These are phyloP conservation scores for Blastobotrys muscicola DNA, from an alignment of 805 yeast genomes.

Conservation along the genomic window DNA sequence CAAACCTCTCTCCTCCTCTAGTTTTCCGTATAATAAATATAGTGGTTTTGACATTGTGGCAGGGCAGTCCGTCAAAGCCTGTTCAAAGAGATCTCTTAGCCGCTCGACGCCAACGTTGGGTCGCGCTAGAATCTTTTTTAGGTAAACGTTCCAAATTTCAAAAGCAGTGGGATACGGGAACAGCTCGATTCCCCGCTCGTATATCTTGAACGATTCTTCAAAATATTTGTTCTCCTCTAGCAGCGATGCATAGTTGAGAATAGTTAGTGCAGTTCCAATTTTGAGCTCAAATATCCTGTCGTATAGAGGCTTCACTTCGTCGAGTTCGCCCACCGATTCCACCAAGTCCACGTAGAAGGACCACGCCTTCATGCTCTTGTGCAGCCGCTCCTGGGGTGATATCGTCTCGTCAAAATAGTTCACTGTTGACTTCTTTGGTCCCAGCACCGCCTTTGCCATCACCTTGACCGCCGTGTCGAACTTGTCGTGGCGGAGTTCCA, in stretches of 20 bases:
- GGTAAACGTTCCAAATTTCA: constrained; percentile 65
- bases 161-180: constrained; percentile 54
- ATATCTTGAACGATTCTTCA: constrained; percentile 48
- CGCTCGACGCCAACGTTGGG: constrained; percentile 36
- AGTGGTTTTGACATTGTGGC: constrained; percentile 39
- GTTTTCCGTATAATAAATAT: constrained; percentile 46
- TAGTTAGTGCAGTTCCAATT: constrained; percentile 57
- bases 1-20: constrained; percentile 50
- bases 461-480: constrained; percentile 36
- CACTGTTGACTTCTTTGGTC: constrained; percentile 28
- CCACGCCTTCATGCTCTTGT: constrained; percentile 63
- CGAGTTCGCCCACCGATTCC: constrained; percentile 30
- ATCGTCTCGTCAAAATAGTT: constrained; percentile 34
- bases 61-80: constrained; percentile 47
- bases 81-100: constrained; percentile 67
- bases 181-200: constrained; percentile 55
- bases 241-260: constrained; percentile 58
- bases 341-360: constrained; percentile 58
- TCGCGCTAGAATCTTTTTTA: constrained; percentile 39
- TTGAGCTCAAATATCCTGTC: constrained; percentile 47
- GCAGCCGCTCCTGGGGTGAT: constrained; percentile 50
- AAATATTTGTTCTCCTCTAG: constrained; percentile 38
- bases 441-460: constrained; percentile 33
- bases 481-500: constrained; percentile 44
- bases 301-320: constrained; percentile 35